Evolutionary conservation across 2,329 filamentous ascomycete species (phyloP), one percentile per base, ranked within the genome.

Genomic region (Coniella vitis): DNA sequence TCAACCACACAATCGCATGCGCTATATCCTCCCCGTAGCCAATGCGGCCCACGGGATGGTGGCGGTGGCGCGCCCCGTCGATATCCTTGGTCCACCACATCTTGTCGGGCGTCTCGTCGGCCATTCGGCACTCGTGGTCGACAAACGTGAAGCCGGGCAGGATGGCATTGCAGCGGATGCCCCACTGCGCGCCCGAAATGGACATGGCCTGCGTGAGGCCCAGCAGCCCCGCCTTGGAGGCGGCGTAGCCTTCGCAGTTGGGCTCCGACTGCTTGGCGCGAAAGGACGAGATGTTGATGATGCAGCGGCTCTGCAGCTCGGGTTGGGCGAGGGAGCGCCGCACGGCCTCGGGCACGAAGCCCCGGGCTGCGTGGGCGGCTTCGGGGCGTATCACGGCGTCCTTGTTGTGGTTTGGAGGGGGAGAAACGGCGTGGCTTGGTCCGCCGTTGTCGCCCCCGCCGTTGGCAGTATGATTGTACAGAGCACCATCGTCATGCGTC

Each of bases 211-310:
- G 63, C 41, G 60, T 66, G 20, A 68, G 57, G 1, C 66, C 65
- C 17, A 67, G 52, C 47, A 64, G 55, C 0, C 62, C 66, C 5
- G 65, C 60, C 61, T 68, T 69, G 39, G 63, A 65, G 3, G 60
- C 57, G 16, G 71, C 73, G 57, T 76, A 74, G 3, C 70, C 70
- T 53, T 74, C 71, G 54, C 72, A 70, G 55, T 74, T 72, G 4
- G 68, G 65, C 54, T 74, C 71, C 25, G 63, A 67, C 52, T 69
- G 67, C 34, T 69, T 60, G 14, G 70, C 69, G 10, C 71, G 67
- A 60, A 73, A 73, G 22, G 67, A 70, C 21, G 67, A 66, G 49
- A 74, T 65, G 55, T 70, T 67, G 37, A 73, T 65, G 54, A 74
- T 71, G 48, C 69, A 72, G 38, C 19, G 43, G 34, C 19, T 40